Base-by-base conservation (phyloP, 768 basidiomycete species). In the Trametes elegans region DNA sequence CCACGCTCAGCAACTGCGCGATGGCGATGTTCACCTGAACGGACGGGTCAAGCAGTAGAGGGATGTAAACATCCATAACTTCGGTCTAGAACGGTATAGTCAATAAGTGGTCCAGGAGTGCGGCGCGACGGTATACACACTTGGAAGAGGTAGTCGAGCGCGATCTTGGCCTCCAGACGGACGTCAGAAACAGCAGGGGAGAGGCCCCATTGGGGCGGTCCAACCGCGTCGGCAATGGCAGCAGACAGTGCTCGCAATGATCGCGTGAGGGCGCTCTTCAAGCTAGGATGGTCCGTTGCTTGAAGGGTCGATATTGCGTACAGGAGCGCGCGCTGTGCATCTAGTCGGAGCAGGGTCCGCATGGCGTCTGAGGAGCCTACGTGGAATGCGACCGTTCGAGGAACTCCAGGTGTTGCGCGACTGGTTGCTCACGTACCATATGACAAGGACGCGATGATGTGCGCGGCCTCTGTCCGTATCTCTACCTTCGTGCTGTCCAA, bases 401-500 rank as follows among this genome's bases (percentile, higher is more conserved):
- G 41, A 18, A 27, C 24, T n/a, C n/a, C n/a, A n/a, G n/a, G n/a
- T n/a, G n/a, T n/a, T n/a, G n/a, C 44, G 14, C 27, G 48, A 4
- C 27, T 19, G 16, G 27, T 16, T 11, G 1, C 18, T 24, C 5
- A 16, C 62, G 46, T 43, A 83, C 87, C 88, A 58, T 88, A 86
- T 0, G 88, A 79, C 11, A 92, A 73, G 0, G 90, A 91, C 0
- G 87, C 79, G 14, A 91, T 74, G 32, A 91, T 77, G 60, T 90
- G 85, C 0, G 88, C 86, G 0, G 90, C 85, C 64, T 91, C 88
- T 43, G 83, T 77, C 9, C 86, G 78, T 29, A 87, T 70, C 7
- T 82, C 80, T 11, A 80, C 78, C 32, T 74, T 71, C 0, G 74
- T 74, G 34, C 66, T 66, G 62, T 74, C 64, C 2, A 74, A 59